phyloP scores from a whole-genome alignment of 768 basidiomycete species.

The Agrocybe pediades region DNA sequence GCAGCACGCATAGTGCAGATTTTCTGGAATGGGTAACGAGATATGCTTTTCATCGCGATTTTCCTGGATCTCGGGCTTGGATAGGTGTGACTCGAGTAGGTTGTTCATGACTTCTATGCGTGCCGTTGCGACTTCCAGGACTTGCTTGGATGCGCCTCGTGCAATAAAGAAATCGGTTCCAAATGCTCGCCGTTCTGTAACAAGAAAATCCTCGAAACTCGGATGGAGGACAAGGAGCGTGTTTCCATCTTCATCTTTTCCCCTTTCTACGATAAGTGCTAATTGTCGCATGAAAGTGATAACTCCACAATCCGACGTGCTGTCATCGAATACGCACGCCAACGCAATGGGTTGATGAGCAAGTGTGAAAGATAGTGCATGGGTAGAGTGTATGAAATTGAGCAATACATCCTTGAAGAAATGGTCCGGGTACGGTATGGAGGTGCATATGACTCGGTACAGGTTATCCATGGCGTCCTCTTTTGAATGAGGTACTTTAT shows the following conservation, averaged over 20 bases:
- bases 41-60: neutral
- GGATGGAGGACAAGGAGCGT: neutral
- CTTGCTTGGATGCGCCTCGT: neutral
- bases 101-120: neutral
- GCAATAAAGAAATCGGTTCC: neutral
- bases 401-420: neutral
- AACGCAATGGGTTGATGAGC: neutral
- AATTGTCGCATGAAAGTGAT: neutral
- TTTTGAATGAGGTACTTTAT: neutral
- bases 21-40: neutral
- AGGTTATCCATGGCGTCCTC: constrained; percentile 1
- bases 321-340: neutral
- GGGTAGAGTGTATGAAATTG: neutral
- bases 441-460: neutral
- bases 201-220: neutral
- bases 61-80: neutral
- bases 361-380: neutral
- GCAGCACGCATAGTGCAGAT: neutral
- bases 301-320: neutral
- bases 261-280: neutral
- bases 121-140: neutral
- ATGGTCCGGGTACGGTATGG: neutral
- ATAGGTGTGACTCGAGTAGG: neutral
- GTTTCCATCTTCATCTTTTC: neutral
- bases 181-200: neutral